phyloP scores from a whole-genome alignment of 352 stramenopile genomes.

The Phytophthora kernoviae region DNA sequence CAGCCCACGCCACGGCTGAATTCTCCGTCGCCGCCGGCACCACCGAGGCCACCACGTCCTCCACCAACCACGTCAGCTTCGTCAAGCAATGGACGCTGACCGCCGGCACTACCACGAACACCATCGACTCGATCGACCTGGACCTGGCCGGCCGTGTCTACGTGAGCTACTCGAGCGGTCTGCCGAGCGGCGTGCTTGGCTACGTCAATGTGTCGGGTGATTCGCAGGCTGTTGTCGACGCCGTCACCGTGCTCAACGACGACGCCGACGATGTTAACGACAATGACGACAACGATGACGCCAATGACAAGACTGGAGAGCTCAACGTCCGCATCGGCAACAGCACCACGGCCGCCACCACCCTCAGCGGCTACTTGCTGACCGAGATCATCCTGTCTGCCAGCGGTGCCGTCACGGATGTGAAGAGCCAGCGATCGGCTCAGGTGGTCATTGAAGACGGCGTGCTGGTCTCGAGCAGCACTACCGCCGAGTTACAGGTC shows the following conservation, averaged over 20 bases:
- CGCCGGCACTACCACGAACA: conserved; percentile 7
- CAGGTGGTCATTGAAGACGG: conserved; percentile 35
- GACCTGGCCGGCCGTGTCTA: conserved; percentile 32
- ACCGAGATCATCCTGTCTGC: conserved; percentile 37
- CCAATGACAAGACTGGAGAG: conserved; percentile 23
- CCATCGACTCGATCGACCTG: conserved; percentile 33
- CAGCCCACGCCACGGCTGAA: conserved; percentile 8
- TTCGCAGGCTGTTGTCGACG: conserved; percentile 31
- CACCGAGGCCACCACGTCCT: conserved; percentile 24
- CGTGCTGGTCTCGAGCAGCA: conserved; percentile 29
- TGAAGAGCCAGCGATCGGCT: conserved; percentile 30
- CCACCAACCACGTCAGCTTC: conserved; percentile 22
- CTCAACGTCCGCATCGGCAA: conserved; percentile 30
- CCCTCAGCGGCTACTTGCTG: conserved; percentile 31
- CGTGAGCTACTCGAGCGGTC: conserved; percentile 29
- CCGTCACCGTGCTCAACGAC: conserved; percentile 27
- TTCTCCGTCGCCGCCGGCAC: conserved; percentile 32
- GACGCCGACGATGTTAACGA: conserved; percentile 12
- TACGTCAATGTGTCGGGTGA: conserved; percentile 47
- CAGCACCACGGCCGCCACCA: conserved; percentile 13
- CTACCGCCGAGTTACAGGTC: conserved; percentile 30
- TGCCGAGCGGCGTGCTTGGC: conserved; percentile 30
- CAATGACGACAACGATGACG: conserved; percentile 22
- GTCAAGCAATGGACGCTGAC: conserved; percentile 42
- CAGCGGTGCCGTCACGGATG: conserved; percentile 25